These are phyloP conservation scores for Pulicaria dysenterica DNA, from an alignment of 129 eudicot species.

Conservation along the genomic window DNA sequence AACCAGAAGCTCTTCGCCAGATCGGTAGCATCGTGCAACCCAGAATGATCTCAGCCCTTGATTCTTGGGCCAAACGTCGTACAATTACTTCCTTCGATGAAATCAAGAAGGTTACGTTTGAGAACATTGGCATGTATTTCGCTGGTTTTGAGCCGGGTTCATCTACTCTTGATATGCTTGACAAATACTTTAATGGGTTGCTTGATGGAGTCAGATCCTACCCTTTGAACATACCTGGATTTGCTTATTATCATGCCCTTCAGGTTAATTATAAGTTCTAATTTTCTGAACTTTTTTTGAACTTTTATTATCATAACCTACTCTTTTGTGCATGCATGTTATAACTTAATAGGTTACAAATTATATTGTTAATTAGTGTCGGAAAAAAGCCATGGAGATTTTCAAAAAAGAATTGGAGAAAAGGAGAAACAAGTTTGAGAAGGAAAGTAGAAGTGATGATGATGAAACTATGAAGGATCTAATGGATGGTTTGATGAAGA, in stretches of 20 bases:
- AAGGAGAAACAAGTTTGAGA: slow-evolving; percentile 39
- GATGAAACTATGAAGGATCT: slow-evolving; percentile 38
- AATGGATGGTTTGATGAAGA: slow-evolving; percentile 56
- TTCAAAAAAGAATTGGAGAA: slow-evolving; percentile 55
- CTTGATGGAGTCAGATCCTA: slow-evolving; percentile 46
- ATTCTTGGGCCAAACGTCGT: slow-evolving; percentile 49
- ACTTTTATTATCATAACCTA: not conserved
- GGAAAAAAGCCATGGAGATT: slow-evolving; percentile 37
- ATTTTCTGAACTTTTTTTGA: not conserved
- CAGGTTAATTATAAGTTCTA: not conserved
- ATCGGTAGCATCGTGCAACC: slow-evolving; percentile 60
- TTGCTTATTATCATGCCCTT: slow-evolving; percentile 42
- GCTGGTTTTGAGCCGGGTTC: slow-evolving; percentile 53
- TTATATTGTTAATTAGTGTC: slow-evolving; percentile 41
- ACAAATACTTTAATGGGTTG: slow-evolving; percentile 30
- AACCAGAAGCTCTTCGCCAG: slow-evolving; percentile 59
- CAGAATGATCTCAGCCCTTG: slow-evolving; percentile 50
- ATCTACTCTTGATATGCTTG: slow-evolving; percentile 39
- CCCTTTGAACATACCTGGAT: slow-evolving; percentile 57
- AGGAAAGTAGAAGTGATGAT: not conserved
- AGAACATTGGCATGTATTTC: slow-evolving; percentile 52
- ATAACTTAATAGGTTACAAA: not conserved
- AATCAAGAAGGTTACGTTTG: slow-evolving; percentile 61
- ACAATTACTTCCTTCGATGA: slow-evolving; percentile 36
- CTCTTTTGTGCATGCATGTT: not conserved